Evolutionary conservation across 495 filamentous ascomycete genomes (phyloP).

Genomic region (Articulospora tetracladia): DNA sequence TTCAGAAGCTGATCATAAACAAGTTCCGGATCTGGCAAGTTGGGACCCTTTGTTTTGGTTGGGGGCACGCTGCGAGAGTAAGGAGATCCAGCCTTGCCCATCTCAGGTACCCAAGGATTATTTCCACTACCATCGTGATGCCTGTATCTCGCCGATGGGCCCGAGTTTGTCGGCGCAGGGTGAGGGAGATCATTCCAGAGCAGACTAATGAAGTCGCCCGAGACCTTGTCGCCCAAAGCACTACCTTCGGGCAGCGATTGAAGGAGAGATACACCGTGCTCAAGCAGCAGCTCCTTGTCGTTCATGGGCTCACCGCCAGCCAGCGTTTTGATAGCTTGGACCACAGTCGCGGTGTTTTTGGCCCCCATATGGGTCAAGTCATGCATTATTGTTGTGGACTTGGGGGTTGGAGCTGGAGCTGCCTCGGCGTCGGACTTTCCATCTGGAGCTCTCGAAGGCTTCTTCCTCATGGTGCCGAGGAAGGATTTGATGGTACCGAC

Average conservation of each 20-base stretch:
- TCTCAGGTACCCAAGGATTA: conserved; percentile 55
- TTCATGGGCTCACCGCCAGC: conserved; percentile 33
- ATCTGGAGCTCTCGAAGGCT: conserved; percentile 32
- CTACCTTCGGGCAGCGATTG: conserved; percentile 31
- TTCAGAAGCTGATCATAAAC: conserved; percentile 60
- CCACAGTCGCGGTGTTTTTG: conserved; percentile 27
- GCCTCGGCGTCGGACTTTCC: conserved; percentile 28
- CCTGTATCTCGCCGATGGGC: conserved; percentile 44
- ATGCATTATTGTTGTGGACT: conserved; percentile 23
- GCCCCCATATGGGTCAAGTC: conserved; percentile 29
- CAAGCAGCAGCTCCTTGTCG: conserved; percentile 33
- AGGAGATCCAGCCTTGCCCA: conserved; percentile 54
- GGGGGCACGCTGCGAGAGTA: conserved; percentile 75
- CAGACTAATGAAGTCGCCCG: conserved; percentile 62
- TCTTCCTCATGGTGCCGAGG: conserved; percentile 27
- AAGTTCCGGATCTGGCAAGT: conserved; percentile 41
- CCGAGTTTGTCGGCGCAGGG: conserved; percentile 33
- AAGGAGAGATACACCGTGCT: conserved; percentile 35
- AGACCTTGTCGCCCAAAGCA: conserved; percentile 26
- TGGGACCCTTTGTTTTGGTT: conserved; percentile 51
- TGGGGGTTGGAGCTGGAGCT: conserved; percentile 15
- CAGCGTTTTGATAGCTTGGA: conserved; percentile 27
- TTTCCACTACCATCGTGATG: conserved; percentile 70
- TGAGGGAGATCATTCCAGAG: conserved; percentile 64
- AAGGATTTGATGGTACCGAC: conserved; percentile 25